These are phyloP conservation scores for Cercospora sp. DNA, from an alignment of 2,329 filamentous ascomycete species.

Conservation along the genomic window DNA sequence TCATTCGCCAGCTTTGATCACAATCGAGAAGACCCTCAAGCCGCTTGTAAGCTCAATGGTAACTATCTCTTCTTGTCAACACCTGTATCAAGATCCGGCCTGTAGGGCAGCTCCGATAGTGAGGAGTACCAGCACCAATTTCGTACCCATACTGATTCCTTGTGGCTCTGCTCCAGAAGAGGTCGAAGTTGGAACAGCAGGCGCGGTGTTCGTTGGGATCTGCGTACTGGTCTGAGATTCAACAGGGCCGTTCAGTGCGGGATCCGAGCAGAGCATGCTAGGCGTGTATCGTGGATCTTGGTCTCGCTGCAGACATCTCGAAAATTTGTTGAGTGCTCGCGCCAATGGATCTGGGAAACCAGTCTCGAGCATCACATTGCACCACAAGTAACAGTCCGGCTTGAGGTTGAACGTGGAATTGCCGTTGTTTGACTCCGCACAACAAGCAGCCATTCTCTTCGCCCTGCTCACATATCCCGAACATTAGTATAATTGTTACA, in stretches of 20 bases:
- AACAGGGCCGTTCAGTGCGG: not conserved
- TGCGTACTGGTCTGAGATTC: not conserved
- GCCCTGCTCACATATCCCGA: not conserved
- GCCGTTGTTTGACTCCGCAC: not conserved
- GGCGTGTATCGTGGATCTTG: not conserved
- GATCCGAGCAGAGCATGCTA: not conserved
- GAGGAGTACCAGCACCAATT: no score
- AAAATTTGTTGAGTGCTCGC: not conserved
- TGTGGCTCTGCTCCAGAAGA: no score
- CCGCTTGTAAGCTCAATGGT: no score
- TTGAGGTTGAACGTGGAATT: not conserved
- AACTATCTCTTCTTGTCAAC: no score
- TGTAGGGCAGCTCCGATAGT: no score
- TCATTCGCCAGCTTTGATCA: no score
- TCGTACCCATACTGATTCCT: no score
- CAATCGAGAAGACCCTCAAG: no score
- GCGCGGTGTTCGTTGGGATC: no score
- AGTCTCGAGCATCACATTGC: not conserved
- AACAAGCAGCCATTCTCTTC: not conserved
- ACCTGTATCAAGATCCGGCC: no score
- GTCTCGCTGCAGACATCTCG: not conserved
- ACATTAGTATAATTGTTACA: not conserved
- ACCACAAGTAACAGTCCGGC: not conserved
- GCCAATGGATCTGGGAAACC: not conserved
- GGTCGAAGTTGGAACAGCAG: no score